Percentiles rank a stretch among this genome's conserved stretches.
Conservation (phyloP, 2,329 filamentous ascomycete species). For the Sporothrix pseudoabietina region DNA sequence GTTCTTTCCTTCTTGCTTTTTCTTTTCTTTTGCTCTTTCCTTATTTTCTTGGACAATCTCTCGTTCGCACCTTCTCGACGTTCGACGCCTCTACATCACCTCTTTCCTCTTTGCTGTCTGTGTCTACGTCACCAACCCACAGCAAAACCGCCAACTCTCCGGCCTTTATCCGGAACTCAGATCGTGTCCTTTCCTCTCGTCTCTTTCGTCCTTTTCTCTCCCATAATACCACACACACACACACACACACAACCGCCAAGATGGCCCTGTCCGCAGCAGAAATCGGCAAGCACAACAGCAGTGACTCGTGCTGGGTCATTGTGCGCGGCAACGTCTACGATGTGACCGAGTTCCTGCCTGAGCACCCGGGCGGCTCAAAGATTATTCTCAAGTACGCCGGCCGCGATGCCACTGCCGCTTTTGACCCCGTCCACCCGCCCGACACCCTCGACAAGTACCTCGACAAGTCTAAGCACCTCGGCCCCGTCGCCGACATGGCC, state of each 20-base stretch:
- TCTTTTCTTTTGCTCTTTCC: not conserved
- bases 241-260: not conserved
- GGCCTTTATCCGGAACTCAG: not conserved
- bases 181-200: not conserved
- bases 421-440: slow-evolving; percentile 83
- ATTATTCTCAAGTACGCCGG: slow-evolving; percentile 97
- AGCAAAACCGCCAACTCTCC: not conserved
- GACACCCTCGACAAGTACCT: slow-evolving; percentile 88
- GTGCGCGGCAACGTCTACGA: slow-evolving; percentile 40
- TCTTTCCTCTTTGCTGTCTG: not conserved
- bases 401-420: slow-evolving; percentile 91
- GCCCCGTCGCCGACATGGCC: slow-evolving; percentile 84
- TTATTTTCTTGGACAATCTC: too few species aligned
- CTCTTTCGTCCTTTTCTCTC: not conserved
- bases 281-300: slow-evolving; percentile 42
- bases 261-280: slow-evolving; percentile 41
- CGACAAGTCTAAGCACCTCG: slow-evolving; percentile 81
- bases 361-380: slow-evolving; percentile 85
- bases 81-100: not conserved
- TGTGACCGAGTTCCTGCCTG: slow-evolving; percentile 51
- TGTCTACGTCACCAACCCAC: not conserved
- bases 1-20: not conserved
- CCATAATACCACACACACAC: not conserved
- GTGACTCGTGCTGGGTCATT: slow-evolving; percentile 46
- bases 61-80: slow-evolving; percentile 2